Percentiles rank a stretch among this genome's conserved stretches.
These are phyloP conservation scores for Aspergillus intermedius DNA, from an alignment of 2,329 filamentous ascomycete species.

Conservation along the genomic window DNA sequence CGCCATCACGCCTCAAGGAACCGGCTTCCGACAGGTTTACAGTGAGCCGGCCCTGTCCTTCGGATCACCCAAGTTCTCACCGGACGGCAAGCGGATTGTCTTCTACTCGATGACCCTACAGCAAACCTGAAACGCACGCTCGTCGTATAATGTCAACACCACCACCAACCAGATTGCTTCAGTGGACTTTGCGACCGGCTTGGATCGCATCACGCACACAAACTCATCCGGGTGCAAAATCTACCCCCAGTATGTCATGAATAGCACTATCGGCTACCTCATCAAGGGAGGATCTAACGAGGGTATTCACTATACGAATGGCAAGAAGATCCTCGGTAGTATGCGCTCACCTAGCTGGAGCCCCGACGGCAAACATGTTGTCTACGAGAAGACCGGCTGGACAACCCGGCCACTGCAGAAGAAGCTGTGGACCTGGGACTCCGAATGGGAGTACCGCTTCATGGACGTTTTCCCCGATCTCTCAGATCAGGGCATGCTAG, in stretches of 20 bases:
- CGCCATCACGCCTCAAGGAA: background rate
- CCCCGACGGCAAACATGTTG: conserved; percentile 6
- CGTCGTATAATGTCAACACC: background rate
- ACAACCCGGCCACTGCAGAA: conserved; percentile 1
- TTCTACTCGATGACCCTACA: conserved; percentile 3
- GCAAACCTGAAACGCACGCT: conserved; percentile 1
- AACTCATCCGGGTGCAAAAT: conserved; percentile 2
- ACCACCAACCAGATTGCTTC: conserved; percentile 4
- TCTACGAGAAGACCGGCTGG: conserved; percentile 7
- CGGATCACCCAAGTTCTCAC: conserved; percentile 1
- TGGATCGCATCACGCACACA: background rate
- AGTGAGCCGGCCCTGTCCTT: background rate
- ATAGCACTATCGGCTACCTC: conserved; percentile 5
- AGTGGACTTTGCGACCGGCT: background rate
- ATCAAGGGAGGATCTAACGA: conserved; percentile 3
- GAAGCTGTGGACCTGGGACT: conserved; percentile 4
- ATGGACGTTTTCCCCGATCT: conserved; percentile 5
- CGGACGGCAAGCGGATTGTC: conserved; percentile 1
- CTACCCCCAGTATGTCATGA: conserved; percentile 4
- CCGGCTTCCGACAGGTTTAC: conserved; percentile 1
- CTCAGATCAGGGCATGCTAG: background rate
- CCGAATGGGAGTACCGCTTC: conserved; percentile 8
- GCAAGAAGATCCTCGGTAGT: background rate
- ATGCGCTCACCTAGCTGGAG: conserved; percentile 5
- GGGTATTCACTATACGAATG: conserved; percentile 4